Evolutionary conservation across 192 early-diverging fungal species (phyloP).

Genomic region (Cetraspora pellucida): DNA sequence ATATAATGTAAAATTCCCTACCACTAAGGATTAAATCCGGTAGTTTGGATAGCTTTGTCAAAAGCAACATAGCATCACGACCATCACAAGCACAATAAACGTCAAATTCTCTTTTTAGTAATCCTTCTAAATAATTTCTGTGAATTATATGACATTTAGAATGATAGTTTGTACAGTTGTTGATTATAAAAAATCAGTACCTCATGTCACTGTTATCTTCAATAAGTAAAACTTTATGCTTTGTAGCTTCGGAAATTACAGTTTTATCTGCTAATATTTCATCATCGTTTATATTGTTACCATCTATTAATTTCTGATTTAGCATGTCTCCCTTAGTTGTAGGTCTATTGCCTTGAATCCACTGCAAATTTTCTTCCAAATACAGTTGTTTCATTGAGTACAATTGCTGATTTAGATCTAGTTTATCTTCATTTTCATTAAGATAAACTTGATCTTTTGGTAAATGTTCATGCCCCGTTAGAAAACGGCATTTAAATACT

Average conservation of each 20-base stretch:
- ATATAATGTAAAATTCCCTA: slow-evolving; percentile 3
- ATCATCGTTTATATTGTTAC: no score
- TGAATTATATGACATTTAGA: neutral
- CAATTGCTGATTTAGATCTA: neutral
- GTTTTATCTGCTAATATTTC: no score
- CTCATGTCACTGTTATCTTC: slow-evolving; percentile 54
- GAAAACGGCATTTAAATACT: slow-evolving; percentile 51
- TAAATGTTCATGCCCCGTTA: slow-evolving; percentile 53
- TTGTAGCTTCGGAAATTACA: no score
- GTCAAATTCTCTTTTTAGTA: slow-evolving; percentile 43
- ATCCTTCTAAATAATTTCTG: slow-evolving; percentile 33
- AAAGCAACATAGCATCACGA: slow-evolving; percentile 38
- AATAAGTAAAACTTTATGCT: slow-evolving; percentile 37
- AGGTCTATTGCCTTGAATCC: no score
- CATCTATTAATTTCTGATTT: no score
- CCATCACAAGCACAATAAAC: slow-evolving; percentile 44
- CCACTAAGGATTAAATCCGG: slow-evolving; percentile 45
- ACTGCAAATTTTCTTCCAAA: slow-evolving; percentile 39
- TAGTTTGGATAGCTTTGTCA: neutral
- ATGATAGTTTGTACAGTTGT: no score
- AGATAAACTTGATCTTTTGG: slow-evolving; percentile 3
- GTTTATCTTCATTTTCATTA: no score
- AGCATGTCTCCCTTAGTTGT: no score
- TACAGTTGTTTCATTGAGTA: slow-evolving; percentile 38
- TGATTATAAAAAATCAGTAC: no score